Percentiles rank a stretch among this genome's conserved stretches.
Evolutionary conservation across 257 asterid species (phyloP).

Genomic region (Rhazya stricta): DNA sequence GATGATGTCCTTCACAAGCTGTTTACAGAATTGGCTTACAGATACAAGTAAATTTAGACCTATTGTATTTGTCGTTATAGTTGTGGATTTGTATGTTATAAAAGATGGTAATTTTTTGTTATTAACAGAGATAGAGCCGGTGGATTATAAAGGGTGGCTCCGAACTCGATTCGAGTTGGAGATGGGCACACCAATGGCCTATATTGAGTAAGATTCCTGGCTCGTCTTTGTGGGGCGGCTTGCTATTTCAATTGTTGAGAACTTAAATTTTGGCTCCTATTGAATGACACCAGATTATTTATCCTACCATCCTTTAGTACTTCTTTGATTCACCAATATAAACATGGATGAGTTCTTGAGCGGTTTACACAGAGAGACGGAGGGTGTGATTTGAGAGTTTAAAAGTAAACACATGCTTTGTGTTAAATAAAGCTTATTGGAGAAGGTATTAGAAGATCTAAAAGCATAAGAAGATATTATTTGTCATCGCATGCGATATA

Average conservation of each 20-base stretch:
- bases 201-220: slow-evolving; percentile 59
- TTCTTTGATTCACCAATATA: too few species aligned
- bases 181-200: slow-evolving; percentile 95
- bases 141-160: slow-evolving; percentile 89
- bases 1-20: slow-evolving; percentile 90
- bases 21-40: slow-evolving; percentile 83
- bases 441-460: too few species aligned
- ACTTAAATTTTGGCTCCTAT: neutral
- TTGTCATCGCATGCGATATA: too few species aligned
- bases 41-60: slow-evolving; percentile 68
- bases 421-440: too few species aligned
- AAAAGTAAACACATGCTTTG: too few species aligned
- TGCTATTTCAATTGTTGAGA: too few species aligned
- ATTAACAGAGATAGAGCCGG: slow-evolving; percentile 59
- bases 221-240: neutral
- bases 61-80: neutral
- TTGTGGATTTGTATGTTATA: slow-evolving; percentile 7
- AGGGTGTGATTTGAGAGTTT: too few species aligned
- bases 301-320: too few species aligned
- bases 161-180: slow-evolving; percentile 90
- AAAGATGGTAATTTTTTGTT: neutral
- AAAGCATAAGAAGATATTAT: too few species aligned
- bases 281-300: too few species aligned
- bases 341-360: too few species aligned
- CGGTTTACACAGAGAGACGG: too few species aligned